Percentiles rank a stretch among this genome's conserved stretches.
Evolutionary conservation across 495 filamentous ascomycete genomes (phyloP).

Genomic region (Penicillium lagena): DNA sequence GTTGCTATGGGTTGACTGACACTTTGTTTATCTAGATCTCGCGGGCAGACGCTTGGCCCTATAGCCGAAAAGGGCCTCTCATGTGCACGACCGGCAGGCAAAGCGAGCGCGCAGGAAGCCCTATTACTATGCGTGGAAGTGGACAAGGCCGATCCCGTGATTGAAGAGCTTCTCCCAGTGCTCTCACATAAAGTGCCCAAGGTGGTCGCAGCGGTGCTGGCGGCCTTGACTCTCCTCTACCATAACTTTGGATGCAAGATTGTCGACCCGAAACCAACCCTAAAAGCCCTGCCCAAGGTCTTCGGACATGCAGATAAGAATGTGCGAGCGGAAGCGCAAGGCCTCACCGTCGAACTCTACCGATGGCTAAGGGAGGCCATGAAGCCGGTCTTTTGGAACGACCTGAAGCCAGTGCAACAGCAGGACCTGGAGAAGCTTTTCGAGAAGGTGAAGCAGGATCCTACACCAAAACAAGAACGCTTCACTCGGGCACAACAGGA

Average conservation of each 20-base stretch:
- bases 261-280: conserved; percentile 92
- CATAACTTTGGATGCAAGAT: conserved; percentile 93
- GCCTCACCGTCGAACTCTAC: conserved; percentile 89
- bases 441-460: conserved; percentile 84
- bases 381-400: conserved; percentile 95
- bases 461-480: conserved; percentile 81
- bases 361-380: conserved; percentile 96
- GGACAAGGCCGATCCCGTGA: conserved; percentile 75
- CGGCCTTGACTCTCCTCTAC: conserved; percentile 74
- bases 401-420: conserved; percentile 94
- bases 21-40: conserved; percentile 48
- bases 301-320: conserved; percentile 99
- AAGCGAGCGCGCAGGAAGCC: conserved; percentile 79
- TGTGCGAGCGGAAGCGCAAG: conserved; percentile 89
- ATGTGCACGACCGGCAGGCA: conserved; percentile 79
- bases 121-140: conserved; percentile 84
- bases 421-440: conserved; percentile 91
- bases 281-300: conserved; percentile 83
- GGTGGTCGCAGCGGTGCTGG: conserved; percentile 77
- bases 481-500: conserved; percentile 87
- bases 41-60: conserved; percentile 62
- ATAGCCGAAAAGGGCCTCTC: conserved; percentile 91
- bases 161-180: conserved; percentile 84
- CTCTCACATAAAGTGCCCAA: conserved; percentile 93
- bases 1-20: conserved; percentile 3